These are phyloP conservation scores for Pyricularia grisea DNA, from an alignment of 2,329 filamentous ascomycete species.

Conservation along the genomic window DNA sequence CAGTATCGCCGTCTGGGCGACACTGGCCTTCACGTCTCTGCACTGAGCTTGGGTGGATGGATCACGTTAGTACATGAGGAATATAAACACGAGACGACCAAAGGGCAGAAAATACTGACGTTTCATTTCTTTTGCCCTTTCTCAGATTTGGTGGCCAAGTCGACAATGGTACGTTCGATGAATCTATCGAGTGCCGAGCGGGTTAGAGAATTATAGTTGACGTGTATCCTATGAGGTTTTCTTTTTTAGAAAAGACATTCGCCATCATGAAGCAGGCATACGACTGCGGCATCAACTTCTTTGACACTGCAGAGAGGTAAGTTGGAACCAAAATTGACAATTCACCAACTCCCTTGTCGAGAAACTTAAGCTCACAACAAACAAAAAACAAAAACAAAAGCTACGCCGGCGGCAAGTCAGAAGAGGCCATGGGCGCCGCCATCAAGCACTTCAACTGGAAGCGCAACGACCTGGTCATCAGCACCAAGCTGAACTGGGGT, in stretches of 20 bases:
- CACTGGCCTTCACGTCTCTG: slow-evolving; percentile 58
- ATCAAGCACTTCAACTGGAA: slow-evolving; percentile 44
- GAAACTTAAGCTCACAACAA: background rate
- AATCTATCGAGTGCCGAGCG: background rate
- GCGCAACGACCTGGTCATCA: slow-evolving; percentile 43
- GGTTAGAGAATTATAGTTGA: background rate
- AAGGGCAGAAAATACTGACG: background rate
- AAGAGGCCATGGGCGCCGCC: slow-evolving; percentile 41
- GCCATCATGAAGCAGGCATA: slow-evolving; percentile 55
- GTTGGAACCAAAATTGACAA: background rate
- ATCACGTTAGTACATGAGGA: background rate
- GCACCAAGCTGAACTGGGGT: slow-evolving; percentile 55
- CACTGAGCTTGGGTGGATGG: slow-evolving; percentile 53
- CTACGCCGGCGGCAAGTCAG: slow-evolving; percentile 37
- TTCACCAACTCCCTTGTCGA: background rate
- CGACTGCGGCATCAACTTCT: slow-evolving; percentile 54
- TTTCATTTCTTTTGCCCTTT: background rate
- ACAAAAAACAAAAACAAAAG: slow-evolving; percentile 5
- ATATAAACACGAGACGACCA: background rate
- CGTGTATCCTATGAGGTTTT: background rate
- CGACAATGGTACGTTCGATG: slow-evolving; percentile 43
- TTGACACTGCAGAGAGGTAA: slow-evolving; percentile 47
- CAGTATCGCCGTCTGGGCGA: slow-evolving; percentile 29
- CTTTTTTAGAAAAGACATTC: slow-evolving; percentile 32
- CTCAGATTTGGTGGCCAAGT: slow-evolving; percentile 52